Evolutionary conservation across 225 moss, liverwort and hornwort species (phyloP).

Genomic region (Pleurozium schreberi): DNA sequence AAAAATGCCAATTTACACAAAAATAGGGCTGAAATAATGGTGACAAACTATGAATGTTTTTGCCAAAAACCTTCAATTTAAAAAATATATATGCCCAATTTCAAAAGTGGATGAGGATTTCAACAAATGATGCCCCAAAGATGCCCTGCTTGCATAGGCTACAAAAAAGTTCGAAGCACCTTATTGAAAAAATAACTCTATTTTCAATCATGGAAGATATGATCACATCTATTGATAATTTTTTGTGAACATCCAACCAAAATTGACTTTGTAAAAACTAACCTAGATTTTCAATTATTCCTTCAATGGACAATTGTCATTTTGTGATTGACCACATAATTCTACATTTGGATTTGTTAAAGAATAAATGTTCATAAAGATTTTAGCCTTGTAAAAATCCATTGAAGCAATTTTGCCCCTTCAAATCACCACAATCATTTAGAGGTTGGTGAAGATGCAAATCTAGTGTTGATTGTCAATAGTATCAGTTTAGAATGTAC

Average conservation of each 20-base stretch:
- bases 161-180: fast-evolving
- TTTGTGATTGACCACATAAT: neutral
- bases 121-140: no score
- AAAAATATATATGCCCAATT: no score
- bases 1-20: no score
- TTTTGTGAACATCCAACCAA: neutral
- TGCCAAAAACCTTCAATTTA: no score
- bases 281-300: fast-evolving
- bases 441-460: neutral
- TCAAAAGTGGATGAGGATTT: no score
- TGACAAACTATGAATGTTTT: no score
- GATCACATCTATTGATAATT: neutral
- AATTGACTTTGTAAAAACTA: neutral
- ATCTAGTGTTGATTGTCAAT: neutral
- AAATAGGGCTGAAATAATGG: no score
- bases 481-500: no score
- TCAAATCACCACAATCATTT: neutral
- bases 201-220: fast-evolving
- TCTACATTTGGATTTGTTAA: neutral
- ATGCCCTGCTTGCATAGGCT: no score
- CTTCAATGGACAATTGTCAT: neutral
- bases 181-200: no score
- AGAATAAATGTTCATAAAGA: neutral
- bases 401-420: neutral
- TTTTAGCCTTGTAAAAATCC: neutral